These are phyloP conservation scores for Dioszegia hungarica DNA, from an alignment of 768 basidiomycete species.

Conservation along the genomic window DNA sequence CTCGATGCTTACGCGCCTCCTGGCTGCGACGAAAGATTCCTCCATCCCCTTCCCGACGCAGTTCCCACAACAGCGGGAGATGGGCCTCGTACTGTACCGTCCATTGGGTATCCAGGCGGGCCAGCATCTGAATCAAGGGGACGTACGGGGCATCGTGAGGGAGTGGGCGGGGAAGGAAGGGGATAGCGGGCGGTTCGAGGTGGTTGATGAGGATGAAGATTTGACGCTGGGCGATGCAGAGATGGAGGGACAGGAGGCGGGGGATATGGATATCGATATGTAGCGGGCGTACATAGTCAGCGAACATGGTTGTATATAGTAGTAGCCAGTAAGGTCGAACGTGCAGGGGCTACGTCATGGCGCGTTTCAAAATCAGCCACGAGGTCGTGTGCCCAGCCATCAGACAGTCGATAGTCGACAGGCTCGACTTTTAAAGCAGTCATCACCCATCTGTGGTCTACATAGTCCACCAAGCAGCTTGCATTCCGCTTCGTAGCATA, in stretches of 20 bases:
- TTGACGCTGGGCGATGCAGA: neutral
- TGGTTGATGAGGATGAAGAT: conserved; percentile 29
- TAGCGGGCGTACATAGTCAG: neutral
- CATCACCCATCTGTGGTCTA: too few species aligned
- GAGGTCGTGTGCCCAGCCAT: too few species aligned
- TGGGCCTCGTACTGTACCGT: conserved; percentile 28
- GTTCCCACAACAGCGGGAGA: conserved; percentile 5
- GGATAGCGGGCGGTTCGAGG: conserved; percentile 24
- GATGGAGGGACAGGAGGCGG: neutral
- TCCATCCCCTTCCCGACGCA: neutral
- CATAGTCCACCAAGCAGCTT: too few species aligned
- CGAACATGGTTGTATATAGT: too few species aligned
- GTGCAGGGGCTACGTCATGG: conserved; percentile 5
- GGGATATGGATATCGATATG: conserved; percentile 18
- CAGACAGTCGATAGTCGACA: too few species aligned
- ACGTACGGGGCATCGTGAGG: conserved; percentile 20
- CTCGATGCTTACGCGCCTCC: conserved; percentile 30
- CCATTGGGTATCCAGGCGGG: conserved; percentile 14
- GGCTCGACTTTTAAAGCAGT: too few species aligned
- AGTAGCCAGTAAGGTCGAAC: too few species aligned
- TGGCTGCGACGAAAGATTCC: conserved; percentile 19
- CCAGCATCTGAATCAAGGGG: neutral
- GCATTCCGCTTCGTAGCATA: too few species aligned
- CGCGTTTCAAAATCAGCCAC: conserved; percentile 1
- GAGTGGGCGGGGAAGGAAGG: conserved; percentile 18